These are phyloP conservation scores for Reticulomyxa filosa DNA, from an alignment of 78 protist genomes.

Conservation along the genomic window DNA sequence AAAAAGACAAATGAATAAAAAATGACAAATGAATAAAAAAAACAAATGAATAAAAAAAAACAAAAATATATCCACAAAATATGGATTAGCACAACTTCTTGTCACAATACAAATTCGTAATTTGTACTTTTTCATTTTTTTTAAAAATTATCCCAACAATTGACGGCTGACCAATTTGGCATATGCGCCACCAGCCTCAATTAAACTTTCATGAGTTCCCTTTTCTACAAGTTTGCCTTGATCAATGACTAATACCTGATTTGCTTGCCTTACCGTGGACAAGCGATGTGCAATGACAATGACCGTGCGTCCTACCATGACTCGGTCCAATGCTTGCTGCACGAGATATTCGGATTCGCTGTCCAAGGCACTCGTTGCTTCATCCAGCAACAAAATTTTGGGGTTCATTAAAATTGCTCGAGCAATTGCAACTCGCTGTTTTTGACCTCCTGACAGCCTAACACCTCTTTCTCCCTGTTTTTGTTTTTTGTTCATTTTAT, in stretches of 20 bases:
- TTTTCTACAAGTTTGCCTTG: constrained; percentile 38
- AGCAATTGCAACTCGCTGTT: constrained; percentile 71
- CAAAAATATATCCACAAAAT: too few relatives aligned
- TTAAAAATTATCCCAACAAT: too few relatives aligned
- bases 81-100: too few relatives aligned
- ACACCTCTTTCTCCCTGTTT: constrained; percentile 64
- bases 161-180: too few relatives aligned
- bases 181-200: too few relatives aligned
- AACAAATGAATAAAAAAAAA: too few relatives aligned
- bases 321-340: constrained; percentile 45
- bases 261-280: constrained; percentile 46
- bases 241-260: constrained; percentile 29
- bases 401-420: constrained; percentile 62
- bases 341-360: constrained; percentile 50
- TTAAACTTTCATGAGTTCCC: too few relatives aligned
- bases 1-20: too few relatives aligned
- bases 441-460: constrained; percentile 79
- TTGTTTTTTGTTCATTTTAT: too few relatives aligned
- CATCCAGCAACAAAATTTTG: constrained; percentile 71
- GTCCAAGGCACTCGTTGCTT: constrained; percentile 84
- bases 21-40: too few relatives aligned
- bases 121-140: too few relatives aligned
- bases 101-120: too few relatives aligned
- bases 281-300: constrained; percentile 67
- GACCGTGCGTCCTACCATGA: constrained; percentile 46